Evolutionary conservation across 108 stramenopile genomes (phyloP), one percentile per base, ranked within the genome.

Genomic region (Cyclotella choctawhatcheeana): DNA sequence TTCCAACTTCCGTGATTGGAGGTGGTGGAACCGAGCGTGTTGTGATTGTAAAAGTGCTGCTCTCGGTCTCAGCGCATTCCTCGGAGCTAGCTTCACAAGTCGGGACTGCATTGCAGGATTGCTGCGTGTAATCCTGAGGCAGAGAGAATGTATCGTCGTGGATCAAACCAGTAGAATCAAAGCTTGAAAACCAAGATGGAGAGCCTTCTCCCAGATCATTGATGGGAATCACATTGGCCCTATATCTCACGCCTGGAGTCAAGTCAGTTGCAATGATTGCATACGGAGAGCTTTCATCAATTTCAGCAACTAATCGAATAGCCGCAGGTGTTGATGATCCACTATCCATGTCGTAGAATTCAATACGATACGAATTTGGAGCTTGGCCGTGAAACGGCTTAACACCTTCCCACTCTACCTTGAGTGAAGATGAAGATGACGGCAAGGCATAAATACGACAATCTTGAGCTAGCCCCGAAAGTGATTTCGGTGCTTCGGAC

Each of bases 391-490:
- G 77, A 75, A 67, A 63, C 13, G 82, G 82, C 33, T 55, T 22
- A 26, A 78, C 73, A 0, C 73, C 77, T 33, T 74, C 63, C 86
- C 86, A 86, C 55, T 76, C 81, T 14, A 86, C 82, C 27, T 40
- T 77, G 25, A 86, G 51, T 10, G 74, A 69, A 37, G 75, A 71
- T 16, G 72, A 69, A 17, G 69, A 53, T 24, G 74, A 55, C 17
- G 70, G 59, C 12, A 82, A 50, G 50, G 80, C 79, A 32, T 73
- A 86, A 40, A 86, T 82, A 3, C 45, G 37, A 43, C 77, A 78
- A 34, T 70, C 59, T 61, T 78, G 69, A 3, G 86, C 72, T 0
- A 86, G 56, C 32, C 82, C 81, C 21, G 77, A 75, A 16, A 53
- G 53, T 20, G 86, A 84, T 66, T 50, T 74, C 43, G 86, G 83